phyloP scores from a whole-genome alignment of 1,284 basidiomycete species.

The Singerocomus inundabilis region DNA sequence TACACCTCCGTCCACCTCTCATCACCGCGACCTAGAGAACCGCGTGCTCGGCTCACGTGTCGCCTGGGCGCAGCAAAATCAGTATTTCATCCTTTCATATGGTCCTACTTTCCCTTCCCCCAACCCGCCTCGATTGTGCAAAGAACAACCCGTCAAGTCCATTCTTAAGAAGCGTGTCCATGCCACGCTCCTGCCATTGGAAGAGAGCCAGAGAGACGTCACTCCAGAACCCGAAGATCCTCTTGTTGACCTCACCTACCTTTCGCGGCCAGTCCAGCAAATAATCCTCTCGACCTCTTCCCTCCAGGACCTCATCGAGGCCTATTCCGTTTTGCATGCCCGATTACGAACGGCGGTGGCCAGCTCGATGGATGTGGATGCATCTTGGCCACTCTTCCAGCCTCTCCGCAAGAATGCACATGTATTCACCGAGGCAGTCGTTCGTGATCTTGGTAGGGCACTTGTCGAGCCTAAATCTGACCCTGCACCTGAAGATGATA shows the following conservation, averaged over 20 bases:
- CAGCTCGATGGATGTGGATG: constrained; percentile 50
- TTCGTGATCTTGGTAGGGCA: constrained; percentile 62
- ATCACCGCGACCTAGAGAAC: constrained; percentile 56
- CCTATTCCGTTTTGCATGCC: constrained; percentile 65
- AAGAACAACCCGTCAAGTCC: constrained; percentile 50
- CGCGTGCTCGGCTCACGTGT: constrained; percentile 45
- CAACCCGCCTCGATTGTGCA: constrained; percentile 36
- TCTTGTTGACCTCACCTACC: constrained; percentile 59
- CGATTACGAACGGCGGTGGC: constrained; percentile 54
- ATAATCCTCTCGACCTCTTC: constrained; percentile 51
- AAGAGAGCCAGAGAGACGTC: constrained; percentile 52
- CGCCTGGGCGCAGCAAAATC: constrained; percentile 57
- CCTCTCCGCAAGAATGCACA: constrained; percentile 55
- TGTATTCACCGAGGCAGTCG: constrained; percentile 51
- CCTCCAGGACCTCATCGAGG: constrained; percentile 61
- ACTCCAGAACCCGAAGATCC: constrained; percentile 73
- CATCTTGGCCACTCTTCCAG: constrained; percentile 67
- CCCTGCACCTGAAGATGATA: constrained; percentile 29
- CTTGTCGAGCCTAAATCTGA: constrained; percentile 52
- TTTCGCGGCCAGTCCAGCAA: constrained; percentile 55
- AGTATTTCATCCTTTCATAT: constrained; percentile 48
- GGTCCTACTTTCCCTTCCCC: constrained; percentile 34
- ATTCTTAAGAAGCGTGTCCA: constrained; percentile 57
- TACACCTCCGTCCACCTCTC: constrained; percentile 63
- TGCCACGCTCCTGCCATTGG: constrained; percentile 36